These are phyloP conservation scores for Telopea speciosissima DNA, from an alignment of 177 flowering plant genomes.

Conservation along the genomic window DNA sequence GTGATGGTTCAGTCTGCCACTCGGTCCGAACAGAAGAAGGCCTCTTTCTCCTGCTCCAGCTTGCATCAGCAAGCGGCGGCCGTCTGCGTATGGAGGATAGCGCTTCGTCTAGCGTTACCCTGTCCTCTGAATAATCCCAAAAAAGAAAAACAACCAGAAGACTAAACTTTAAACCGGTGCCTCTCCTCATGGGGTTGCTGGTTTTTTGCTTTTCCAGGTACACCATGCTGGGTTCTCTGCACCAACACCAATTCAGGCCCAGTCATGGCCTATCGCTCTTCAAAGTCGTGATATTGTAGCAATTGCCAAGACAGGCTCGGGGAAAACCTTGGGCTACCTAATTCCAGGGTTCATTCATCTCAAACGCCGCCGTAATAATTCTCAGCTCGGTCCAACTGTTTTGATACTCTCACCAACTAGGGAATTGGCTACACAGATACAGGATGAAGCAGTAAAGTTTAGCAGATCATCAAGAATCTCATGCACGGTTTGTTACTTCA, in stretches of 20 bases:
- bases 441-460: slow-evolving; percentile 86
- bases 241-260: slow-evolving; percentile 97
- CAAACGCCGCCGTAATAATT: slow-evolving; percentile 50
- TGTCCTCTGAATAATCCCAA: slow-evolving; percentile 23
- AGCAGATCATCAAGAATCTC: slow-evolving; percentile 69
- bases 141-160: slow-evolving; percentile 25
- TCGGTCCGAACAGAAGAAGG: slow-evolving; percentile 65
- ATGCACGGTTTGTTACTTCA: slow-evolving; percentile 53
- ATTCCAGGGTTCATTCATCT: slow-evolving; percentile 82
- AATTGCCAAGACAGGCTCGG: slow-evolving; percentile 95
- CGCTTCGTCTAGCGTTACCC: slow-evolving; percentile 50
- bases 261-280: slow-evolving; percentile 93
- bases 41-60: slow-evolving; percentile 63
- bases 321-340: slow-evolving; percentile 88
- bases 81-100: slow-evolving; percentile 47
- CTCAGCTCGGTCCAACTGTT: slow-evolving; percentile 75
- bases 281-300: slow-evolving; percentile 88
- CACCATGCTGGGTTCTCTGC: slow-evolving; percentile 73
- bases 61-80: slow-evolving; percentile 65
- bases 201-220: slow-evolving; percentile 61
- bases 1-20: slow-evolving; percentile 27
- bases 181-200: slow-evolving; percentile 40
- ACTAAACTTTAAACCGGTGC: slow-evolving; percentile 24
- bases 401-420: slow-evolving; percentile 90
- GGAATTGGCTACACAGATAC: slow-evolving; percentile 94